These are phyloP conservation scores for Royoungia palumana DNA, from an alignment of 768 basidiomycete species.

Conservation along the genomic window DNA sequence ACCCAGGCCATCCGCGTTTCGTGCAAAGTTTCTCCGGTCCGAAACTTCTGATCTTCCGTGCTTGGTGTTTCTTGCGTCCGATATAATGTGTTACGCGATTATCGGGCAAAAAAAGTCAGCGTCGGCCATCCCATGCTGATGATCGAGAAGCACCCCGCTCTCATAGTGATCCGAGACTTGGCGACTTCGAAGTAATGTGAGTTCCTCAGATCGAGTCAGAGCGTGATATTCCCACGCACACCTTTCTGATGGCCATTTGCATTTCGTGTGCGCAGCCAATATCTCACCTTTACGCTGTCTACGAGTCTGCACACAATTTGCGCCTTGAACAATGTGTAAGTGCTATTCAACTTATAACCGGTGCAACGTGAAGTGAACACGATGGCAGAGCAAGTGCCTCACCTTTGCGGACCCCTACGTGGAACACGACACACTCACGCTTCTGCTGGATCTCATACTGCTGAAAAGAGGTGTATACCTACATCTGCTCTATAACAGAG, in stretches of 20 bases:
- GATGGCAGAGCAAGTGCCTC: slow-evolving; percentile 51
- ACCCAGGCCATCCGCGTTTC: no score
- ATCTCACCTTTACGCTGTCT: slow-evolving; percentile 75
- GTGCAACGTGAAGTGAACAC: slow-evolving; percentile 5
- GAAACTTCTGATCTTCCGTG: no score
- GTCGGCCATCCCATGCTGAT: no score
- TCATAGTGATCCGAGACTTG: no score
- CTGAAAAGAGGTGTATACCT: slow-evolving; percentile 79
- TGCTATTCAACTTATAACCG: slow-evolving; percentile 13
- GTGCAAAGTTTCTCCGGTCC: no score
- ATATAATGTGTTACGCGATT: no score
- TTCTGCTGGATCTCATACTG: slow-evolving; percentile 77
- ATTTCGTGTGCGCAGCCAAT: slow-evolving; percentile 67
- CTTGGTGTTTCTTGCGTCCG: no score
- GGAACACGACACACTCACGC: slow-evolving; percentile 71
- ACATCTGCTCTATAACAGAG: slow-evolving; percentile 80
- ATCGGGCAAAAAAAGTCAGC: no score
- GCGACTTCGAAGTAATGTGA: no score
- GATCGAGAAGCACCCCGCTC: no score
- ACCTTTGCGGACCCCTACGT: slow-evolving; percentile 84
- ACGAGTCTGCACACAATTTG: slow-evolving; percentile 73
- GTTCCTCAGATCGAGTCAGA: no score
- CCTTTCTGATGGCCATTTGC: slow-evolving; percentile 69
- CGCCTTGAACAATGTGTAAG: slow-evolving; percentile 82
- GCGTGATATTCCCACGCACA: not conserved